Evolutionary conservation across 345 rosid species (phyloP).

Genomic region (Angophora floribunda): DNA sequence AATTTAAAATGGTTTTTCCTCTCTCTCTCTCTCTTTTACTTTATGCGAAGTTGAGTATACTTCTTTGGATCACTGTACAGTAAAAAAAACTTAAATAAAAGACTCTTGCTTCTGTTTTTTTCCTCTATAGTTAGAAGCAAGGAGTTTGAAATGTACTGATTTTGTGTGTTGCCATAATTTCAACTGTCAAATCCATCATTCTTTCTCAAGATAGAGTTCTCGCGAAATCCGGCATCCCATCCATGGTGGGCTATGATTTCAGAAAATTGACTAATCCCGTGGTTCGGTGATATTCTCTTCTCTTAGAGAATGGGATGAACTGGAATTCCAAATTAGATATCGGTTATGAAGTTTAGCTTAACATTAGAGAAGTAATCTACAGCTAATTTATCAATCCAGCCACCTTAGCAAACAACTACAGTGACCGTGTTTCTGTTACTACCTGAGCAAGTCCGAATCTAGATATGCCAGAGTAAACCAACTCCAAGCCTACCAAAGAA

Average conservation of each 20-base stretch:
- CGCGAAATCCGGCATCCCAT: neutral
- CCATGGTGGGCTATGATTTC: neutral
- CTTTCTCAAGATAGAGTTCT: neutral
- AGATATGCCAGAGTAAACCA: neutral
- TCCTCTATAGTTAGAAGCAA: neutral
- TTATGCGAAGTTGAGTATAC: neutral
- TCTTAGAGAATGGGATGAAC: neutral
- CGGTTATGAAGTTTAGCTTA: neutral
- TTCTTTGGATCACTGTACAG: neutral
- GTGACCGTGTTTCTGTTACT: neutral
- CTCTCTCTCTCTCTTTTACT: neutral
- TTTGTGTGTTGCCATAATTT: neutral
- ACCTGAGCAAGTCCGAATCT: neutral
- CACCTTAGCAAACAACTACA: neutral
- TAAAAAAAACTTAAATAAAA: neutral
- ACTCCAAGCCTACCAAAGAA: neutral
- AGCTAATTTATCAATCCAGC: neutral
- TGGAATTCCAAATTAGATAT: neutral
- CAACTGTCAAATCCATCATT: neutral
- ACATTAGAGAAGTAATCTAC: neutral
- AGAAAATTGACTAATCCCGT: neutral
- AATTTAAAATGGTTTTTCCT: neutral
- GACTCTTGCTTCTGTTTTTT: neutral
- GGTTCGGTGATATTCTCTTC: neutral
- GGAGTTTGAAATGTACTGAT: neutral